phyloP scores from a whole-genome alignment of 495 filamentous ascomycete species.

The Rostrohypoxylon terebratum region DNA sequence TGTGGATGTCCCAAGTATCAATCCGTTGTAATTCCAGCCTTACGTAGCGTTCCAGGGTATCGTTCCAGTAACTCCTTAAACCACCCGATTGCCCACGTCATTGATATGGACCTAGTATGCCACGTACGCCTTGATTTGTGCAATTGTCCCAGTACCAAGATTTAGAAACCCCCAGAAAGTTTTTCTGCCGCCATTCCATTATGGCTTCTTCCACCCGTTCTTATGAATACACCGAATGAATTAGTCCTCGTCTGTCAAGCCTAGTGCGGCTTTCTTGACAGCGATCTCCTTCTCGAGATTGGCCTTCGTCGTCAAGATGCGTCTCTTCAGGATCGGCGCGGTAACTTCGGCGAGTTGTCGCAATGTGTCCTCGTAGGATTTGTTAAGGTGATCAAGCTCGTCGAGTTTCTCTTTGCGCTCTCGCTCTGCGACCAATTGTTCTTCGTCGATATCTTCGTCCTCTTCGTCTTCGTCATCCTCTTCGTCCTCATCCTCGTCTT shows the following conservation, averaged over 20 bases:
- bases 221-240: neutral
- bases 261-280: constrained; percentile 67
- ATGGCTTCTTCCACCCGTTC: neutral
- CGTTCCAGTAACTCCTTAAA: constrained; percentile 5
- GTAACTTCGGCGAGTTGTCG: constrained; percentile 52
- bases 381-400: constrained; percentile 67
- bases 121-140: neutral
- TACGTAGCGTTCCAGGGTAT: constrained; percentile 18
- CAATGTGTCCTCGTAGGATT: constrained; percentile 54
- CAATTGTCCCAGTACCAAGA: neutral
- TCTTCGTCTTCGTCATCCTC: constrained; percentile 58
- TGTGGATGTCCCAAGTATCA: neutral
- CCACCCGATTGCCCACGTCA: constrained; percentile 1
- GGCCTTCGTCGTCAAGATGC: constrained; percentile 54
- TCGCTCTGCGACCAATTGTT: constrained; percentile 52
- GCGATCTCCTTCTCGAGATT: constrained; percentile 68
- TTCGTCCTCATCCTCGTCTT: constrained; percentile 63
- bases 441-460: constrained; percentile 63
- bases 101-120: neutral
- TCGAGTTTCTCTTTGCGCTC: constrained; percentile 60
- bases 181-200: neutral
- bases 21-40: neutral
- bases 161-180: neutral
- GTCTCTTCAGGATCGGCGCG: constrained; percentile 64
- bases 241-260: constrained; percentile 59